phyloP scores from a whole-genome alignment of 768 basidiomycete species.

The Boletus pseudo-olivaceus region DNA sequence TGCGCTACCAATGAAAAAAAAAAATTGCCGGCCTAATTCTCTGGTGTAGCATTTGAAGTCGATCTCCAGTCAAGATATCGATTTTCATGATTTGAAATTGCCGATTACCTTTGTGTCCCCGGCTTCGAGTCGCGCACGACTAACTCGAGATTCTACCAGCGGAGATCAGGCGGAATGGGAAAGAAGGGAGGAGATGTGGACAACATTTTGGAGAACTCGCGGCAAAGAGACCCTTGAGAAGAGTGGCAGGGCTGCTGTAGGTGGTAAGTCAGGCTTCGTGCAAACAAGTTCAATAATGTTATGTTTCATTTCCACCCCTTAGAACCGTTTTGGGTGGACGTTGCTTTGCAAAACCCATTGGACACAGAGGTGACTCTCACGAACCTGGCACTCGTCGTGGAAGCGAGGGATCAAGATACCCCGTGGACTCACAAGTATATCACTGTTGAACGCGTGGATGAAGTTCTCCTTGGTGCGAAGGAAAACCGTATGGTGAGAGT shows the following conservation, averaged over 20 bases:
- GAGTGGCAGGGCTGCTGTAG: constrained; percentile 57
- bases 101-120: constrained; percentile 66
- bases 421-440: constrained; percentile 39
- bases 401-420: constrained; percentile 31
- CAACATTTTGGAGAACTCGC: constrained; percentile 48
- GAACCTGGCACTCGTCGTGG: constrained; percentile 55
- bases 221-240: constrained; percentile 55
- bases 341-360: constrained; percentile 67
- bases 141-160: constrained; percentile 46
- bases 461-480: constrained; percentile 57
- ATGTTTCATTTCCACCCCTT: constrained; percentile 1
- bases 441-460: constrained; percentile 57
- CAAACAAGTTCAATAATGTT: not conserved
- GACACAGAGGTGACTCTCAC: constrained; percentile 69
- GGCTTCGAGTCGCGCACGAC: constrained; percentile 53
- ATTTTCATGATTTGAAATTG: constrained; percentile 48
- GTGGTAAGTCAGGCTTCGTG: constrained; percentile 42
- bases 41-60: constrained; percentile 63
- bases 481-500: constrained; percentile 61
- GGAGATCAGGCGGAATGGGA: constrained; percentile 55
- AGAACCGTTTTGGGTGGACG: constrained; percentile 80
- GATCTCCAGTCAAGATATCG: constrained; percentile 45
- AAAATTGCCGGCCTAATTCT: not conserved
- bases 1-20: constrained; percentile 33
- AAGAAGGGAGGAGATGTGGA: constrained; percentile 64